Base-by-base conservation (phyloP, 2,329 filamentous ascomycete species). In the Emergomyces africanus region DNA sequence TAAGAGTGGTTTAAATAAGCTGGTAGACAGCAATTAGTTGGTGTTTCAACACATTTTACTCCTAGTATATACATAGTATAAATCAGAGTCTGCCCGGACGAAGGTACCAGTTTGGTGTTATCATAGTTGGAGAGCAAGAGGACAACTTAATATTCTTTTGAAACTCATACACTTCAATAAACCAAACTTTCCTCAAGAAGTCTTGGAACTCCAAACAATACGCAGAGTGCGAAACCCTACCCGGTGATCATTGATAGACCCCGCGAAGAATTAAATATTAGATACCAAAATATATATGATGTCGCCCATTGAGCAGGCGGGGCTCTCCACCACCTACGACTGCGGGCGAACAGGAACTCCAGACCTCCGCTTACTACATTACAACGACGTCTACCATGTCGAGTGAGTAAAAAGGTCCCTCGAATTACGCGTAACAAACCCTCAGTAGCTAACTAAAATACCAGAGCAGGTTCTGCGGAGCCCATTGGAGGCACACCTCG, bases 321-420 rank as follows among this genome's bases (percentile, higher is more conserved):
- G 73, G 53, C 62, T 70, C 18, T 71, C 74, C 61, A 71, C 77
- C 63, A 78, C 72, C 30, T 71, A 75, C 65, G 70, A 74, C 33
- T 73, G 74, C 64, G 71, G 71, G 50, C 71, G 75, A 37, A 70
- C 70, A 59, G 75, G 74, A 50, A 71, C 78, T 48, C 88, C 89
- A 50, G 87, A 90, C 70, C 75, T 96, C 56, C 84, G 90, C n/a
- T 74, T 96, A 59, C 71, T 95, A 37, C 91, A 96, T 75, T 96
- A 87, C 79, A 96, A 96, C 73, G 90, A 96, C 74, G 90, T 96
- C 61, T 96, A 96, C 72, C 91, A 96, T 67, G 82, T 96, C 58
- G 90, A 95, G 72, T 77, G 71, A 61, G 69, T 28, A 15, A 66
- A 39, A 57, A 46, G 58, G 48, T 49, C 50, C 59, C 54, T 35